Evolutionary conservation across 2,329 filamentous ascomycete species (phyloP).

Genomic region (Alternaria gansuensis): DNA sequence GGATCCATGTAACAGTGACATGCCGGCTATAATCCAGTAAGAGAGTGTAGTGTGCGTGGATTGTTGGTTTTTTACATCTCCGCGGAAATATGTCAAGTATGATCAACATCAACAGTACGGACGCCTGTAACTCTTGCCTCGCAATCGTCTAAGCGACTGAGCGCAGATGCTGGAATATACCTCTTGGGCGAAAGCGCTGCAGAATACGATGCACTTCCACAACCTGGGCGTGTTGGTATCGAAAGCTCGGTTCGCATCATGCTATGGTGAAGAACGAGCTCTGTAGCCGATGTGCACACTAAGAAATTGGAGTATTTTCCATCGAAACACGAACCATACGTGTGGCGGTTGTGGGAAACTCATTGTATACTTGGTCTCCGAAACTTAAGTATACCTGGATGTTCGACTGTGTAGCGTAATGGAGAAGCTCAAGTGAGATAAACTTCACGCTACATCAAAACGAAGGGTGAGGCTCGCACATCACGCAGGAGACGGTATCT

Average conservation of each 20-base stretch:
- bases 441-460: conserved; percentile 1
- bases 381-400: not conserved
- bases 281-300: not conserved
- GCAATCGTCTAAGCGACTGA: not conserved
- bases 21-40: not conserved
- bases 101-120: conserved; percentile 1
- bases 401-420: not conserved
- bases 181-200: not conserved
- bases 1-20: conserved; percentile 18
- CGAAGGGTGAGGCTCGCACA: not conserved
- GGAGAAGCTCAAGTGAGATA: not conserved
- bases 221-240: not conserved
- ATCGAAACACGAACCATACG: not conserved
- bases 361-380: not conserved
- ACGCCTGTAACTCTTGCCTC: not conserved
- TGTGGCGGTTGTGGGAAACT: not conserved
- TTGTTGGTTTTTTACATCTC: not conserved
- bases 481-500: conserved; percentile 3
- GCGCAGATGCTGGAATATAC: not conserved
- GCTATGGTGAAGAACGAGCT: not conserved
- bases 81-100: conserved; percentile 1
- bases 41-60: not conserved
- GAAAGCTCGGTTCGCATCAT: not conserved
- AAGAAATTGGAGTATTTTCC: not conserved
- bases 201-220: not conserved